Evolutionary conservation across 192 early-diverging fungal genomes (phyloP).

Genomic region (Podila epigama): DNA sequence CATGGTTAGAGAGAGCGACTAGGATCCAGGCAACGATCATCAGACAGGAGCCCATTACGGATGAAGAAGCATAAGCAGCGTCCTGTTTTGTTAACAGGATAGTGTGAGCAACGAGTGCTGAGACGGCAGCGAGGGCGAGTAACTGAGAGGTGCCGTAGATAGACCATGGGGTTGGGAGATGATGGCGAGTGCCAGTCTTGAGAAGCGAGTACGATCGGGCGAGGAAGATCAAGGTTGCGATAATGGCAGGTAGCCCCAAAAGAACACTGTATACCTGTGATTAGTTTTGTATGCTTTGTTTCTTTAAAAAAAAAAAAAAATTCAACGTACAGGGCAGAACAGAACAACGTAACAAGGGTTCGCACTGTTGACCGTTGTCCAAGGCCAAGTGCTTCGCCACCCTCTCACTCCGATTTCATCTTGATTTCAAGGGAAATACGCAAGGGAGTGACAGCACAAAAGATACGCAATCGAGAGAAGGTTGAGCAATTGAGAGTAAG

Average conservation of each 20-base stretch:
- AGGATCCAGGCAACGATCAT: slow-evolving; percentile 21
- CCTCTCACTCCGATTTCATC: no score
- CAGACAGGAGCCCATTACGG: slow-evolving; percentile 5
- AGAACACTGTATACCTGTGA: slow-evolving; percentile 26
- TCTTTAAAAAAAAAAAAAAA: no score
- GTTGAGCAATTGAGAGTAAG: no score
- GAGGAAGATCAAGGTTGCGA: slow-evolving; percentile 7
- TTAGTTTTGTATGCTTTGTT: no score
- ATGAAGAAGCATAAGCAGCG: slow-evolving; percentile 8
- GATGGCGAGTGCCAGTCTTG: slow-evolving; percentile 3
- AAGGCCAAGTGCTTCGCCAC: no score
- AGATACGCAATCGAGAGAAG: no score
- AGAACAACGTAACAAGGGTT: no score
- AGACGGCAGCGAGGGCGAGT: slow-evolving; percentile 1
- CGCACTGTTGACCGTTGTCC: no score
- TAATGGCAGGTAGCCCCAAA: slow-evolving; percentile 9
- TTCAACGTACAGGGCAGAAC: no score
- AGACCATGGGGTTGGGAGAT: slow-evolving; percentile 11
- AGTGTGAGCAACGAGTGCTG: slow-evolving; percentile 3
- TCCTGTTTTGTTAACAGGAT: slow-evolving; percentile 3
- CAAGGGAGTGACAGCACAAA: no score
- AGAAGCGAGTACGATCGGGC: not conserved
- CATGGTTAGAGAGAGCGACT: slow-evolving; percentile 2
- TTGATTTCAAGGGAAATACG: no score
- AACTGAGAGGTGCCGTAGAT: slow-evolving; percentile 28